Base-by-base conservation (phyloP, 2,329 filamentous ascomycete genomes). In the Colletotrichum sansevieriae region DNA sequence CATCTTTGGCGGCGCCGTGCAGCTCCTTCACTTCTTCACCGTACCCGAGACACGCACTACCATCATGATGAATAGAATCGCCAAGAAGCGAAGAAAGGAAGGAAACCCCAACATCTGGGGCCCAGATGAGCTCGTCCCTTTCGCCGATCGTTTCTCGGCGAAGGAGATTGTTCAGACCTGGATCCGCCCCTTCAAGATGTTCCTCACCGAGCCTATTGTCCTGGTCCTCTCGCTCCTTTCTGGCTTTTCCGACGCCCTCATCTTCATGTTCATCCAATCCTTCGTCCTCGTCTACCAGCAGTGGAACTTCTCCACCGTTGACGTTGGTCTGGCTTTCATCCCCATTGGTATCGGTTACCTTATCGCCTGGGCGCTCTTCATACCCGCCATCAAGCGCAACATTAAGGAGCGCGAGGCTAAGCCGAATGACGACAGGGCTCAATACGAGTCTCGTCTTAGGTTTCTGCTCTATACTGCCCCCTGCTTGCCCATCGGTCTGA, bases 1-100 rank as follows among this genome's bases (percentile, higher is more conserved):
- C 71, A 94, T 95, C 72, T 89, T 95, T 61, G 92, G 93, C 18
- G 90, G 80, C 9, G 84, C 88, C 39, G 88, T 93, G 3, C 92
- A 95, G 75, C 18, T 87, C 4, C 74, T 92, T 4, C 92, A 94
- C 76, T 81, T 91, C 57, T 75, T 92, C 66, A 83, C 88, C 8
- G 93, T 96, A 1, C 92, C 92, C 1, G 93, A 96, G 78, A 96
- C 93, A 0, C 86, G 93, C 60, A 87, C 89, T 0, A 93, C 91
- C 4, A 87, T 94, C 70, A 85, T 96, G 82, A 90, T 97, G 85
- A 91, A 96, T 80, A 84, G 83, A 2, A 93, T 95, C 67, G 93
- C 93, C 33, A 93, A 93, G 84, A 89, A 87, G 77, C 87, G 90
- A 71, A 87, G 93, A 77, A 83, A 90, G 79, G 82, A 82, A 11